Evolutionary conservation across 2,329 filamentous ascomycete genomes (phyloP), one percentile per base, ranked within the genome.

Genomic region (Hortaea werneckii): DNA sequence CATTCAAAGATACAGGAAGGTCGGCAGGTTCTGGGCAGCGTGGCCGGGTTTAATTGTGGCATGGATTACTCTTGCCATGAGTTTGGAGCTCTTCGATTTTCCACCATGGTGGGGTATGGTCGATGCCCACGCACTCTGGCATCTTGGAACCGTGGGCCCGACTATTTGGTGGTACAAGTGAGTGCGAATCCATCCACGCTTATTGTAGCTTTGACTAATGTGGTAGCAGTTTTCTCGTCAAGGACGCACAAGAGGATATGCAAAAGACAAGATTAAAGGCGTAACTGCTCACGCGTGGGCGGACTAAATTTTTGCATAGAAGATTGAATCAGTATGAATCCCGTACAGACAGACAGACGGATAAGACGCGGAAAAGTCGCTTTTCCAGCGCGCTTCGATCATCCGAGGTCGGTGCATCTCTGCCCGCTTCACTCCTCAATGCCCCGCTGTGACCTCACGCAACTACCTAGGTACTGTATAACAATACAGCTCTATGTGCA

Each of bases 51-150:
- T 95, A 59, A 87, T 90, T 53, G 90, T 96, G 41, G 85, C 85
- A 2, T 95, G 88, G 88, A 77, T 98, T 56, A 80, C 90, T 57
- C 70, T 90, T 62, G 88, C 86, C 32, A 98, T 98, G 92, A 90
- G 90, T 65, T 73, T 98, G 65, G 92, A 98, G 70, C 65, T 98
- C 56, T 78, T 96, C 52, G 92, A 98, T 66, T 98, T 98, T 59
- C 79, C 92, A 44, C 92, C 92, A 2, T 76, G 85, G 68, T 74
- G 78, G 64, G 85, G 87, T 6, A 80, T 83, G 65, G 67, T 98
- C 42, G 92, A 98, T 73, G 92, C 92, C 4, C 92, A 98, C 69
- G 89, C 86, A 59, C 66, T 98, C 52, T 98, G 92, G 92, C 92
- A 98, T 75, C 64, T 95, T 50, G 87, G 89, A 46, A 98, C 92